Base-by-base conservation (phyloP, 164 flowering plant genomes). In the Piper longum region DNA sequence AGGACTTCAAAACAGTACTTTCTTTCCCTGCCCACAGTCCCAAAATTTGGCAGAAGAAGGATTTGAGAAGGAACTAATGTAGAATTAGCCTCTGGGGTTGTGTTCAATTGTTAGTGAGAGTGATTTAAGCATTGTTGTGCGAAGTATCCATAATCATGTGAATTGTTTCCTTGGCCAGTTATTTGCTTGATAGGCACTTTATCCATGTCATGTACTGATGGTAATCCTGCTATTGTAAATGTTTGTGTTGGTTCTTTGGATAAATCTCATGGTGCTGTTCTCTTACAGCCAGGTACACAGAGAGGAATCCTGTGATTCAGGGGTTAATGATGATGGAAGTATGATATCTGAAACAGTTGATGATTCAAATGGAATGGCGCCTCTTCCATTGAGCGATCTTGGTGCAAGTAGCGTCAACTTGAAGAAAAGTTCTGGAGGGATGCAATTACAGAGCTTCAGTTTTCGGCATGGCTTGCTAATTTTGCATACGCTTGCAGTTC, bases 231-330 rank as follows among this genome's bases (percentile, higher is more conserved):
- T 13, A 59, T 64, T 61, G 74, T 71, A 69, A 82, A 63, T 16
- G 62, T 65, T 69, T 57, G 65, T 26, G 68, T 65, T 62, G 72
- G 58, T 69, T 74, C 68, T 58, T 41, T 83, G 80, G 70, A 64
- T 71, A 91, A 93, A 95, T 82, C 83, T 76, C 78, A 74, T 93
- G 78, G 84, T 81, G 70, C 83, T 93, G 78, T 88, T 92, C 64
- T 83, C 80, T 82, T 83, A 85, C 86, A 85, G 88, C 70, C 80
- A 78, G 74, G 70, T 83, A 61, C 76, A 65, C 36, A 76, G 67
- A 55, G 79, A 78, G 73, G 87, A 84, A 60, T 64, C 67, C 1
- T 64, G 68, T 61, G 78, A 78, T 62, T 76, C 70, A 11, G 73
- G 72, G 36, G 36, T 26, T 26, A 26, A 26, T 55, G 72, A 67